A percentile compares a stretch with the other conserved stretches of the same genome.
phyloP scores from a whole-genome alignment of 2,329 filamentous ascomycete genomes.

The Calcarisporium arbuscula region DNA sequence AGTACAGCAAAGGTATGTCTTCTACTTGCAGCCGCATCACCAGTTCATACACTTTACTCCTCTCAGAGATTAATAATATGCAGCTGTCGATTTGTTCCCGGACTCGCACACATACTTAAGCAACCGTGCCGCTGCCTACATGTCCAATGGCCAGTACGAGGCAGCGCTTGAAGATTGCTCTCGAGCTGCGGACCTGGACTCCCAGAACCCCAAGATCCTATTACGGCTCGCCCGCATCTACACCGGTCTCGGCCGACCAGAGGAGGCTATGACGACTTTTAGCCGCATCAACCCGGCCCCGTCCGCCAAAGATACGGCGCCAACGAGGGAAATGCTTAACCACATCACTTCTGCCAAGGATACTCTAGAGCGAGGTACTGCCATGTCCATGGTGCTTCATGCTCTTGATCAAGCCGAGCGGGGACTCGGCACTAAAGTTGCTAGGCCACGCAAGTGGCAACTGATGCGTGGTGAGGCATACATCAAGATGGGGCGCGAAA shows the following conservation, averaged over 20 bases:
- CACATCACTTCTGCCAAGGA: constrained; percentile 77
- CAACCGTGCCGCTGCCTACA: constrained; percentile 91
- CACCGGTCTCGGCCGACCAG: constrained; percentile 76
- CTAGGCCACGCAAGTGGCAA: constrained; percentile 86
- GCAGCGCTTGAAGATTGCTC: constrained; percentile 83
- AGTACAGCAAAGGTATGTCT: constrained; percentile 83
- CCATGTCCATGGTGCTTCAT: constrained; percentile 86
- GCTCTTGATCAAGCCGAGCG: constrained; percentile 87
- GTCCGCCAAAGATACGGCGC: constrained; percentile 76
- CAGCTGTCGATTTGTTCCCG: constrained; percentile 84
- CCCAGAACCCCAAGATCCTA: constrained; percentile 80
- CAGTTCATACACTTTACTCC: background rate
- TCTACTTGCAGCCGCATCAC: background rate
- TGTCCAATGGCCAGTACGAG: constrained; percentile 74
- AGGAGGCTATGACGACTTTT: constrained; percentile 81
- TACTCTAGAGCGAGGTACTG: constrained; percentile 65
- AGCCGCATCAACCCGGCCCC: constrained; percentile 72
- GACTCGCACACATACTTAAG: constrained; percentile 84
- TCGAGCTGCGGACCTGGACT: constrained; percentile 74
- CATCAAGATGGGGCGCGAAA: constrained; percentile 84
- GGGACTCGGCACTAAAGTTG: constrained; percentile 66
- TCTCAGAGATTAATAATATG: constrained; percentile 5
- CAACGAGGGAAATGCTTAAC: constrained; percentile 78
- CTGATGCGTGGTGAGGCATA: constrained; percentile 88
- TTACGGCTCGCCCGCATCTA: constrained; percentile 85